A percentile compares a stretch with the other conserved stretches of the same genome.
These are phyloP conservation scores for Triglochin maritima DNA, from an alignment of 106 monocot genomes.

Conservation along the genomic window DNA sequence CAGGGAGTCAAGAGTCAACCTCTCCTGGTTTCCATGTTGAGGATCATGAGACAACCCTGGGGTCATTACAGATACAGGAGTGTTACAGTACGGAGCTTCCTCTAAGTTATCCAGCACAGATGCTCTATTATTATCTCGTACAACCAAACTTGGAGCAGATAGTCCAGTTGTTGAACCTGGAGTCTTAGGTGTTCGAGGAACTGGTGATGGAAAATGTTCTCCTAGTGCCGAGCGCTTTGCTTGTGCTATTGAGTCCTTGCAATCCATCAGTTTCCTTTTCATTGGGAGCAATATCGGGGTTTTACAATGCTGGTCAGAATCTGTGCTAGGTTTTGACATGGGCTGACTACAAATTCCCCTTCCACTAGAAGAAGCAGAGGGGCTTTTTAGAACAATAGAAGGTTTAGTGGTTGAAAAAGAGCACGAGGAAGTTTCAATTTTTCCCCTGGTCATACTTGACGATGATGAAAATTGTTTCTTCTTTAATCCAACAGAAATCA, in stretches of 20 bases:
- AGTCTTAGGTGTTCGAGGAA: constrained; percentile 35
- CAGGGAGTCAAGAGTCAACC: constrained; percentile 86
- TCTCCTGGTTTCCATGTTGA: constrained; percentile 43
- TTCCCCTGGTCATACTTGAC: constrained; percentile 19
- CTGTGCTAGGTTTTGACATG: constrained; percentile 18
- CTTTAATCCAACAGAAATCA: constrained; percentile 12
- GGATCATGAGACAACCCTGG: constrained; percentile 25
- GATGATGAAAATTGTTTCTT: constrained; percentile 57
- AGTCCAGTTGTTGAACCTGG: constrained; percentile 13
- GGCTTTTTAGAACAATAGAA: constrained; percentile 16
- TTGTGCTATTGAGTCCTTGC: constrained; percentile 38
- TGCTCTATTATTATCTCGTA: constrained; percentile 20
- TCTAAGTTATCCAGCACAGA: constrained; percentile 27
- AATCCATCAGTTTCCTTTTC: constrained; percentile 68
- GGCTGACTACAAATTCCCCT: constrained; percentile 13
- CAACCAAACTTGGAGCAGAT: constrained; percentile 1
- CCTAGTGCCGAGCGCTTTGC: constrained; percentile 38
- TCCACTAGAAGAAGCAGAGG: constrained; percentile 1
- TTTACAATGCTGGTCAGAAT: constrained; percentile 24
- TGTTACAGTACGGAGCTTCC: constrained; percentile 20
- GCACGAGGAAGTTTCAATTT: constrained; percentile 12
- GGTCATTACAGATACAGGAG: constrained; percentile 25
- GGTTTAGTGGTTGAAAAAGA: constrained; percentile 14
- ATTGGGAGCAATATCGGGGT: constrained; percentile 68
- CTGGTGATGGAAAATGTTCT: constrained; percentile 34